A percentile compares a stretch with the other conserved stretches of the same genome.
phyloP scores from a whole-genome alignment of 2,329 filamentous ascomycete species.

The Cordyceps militaris region DNA sequence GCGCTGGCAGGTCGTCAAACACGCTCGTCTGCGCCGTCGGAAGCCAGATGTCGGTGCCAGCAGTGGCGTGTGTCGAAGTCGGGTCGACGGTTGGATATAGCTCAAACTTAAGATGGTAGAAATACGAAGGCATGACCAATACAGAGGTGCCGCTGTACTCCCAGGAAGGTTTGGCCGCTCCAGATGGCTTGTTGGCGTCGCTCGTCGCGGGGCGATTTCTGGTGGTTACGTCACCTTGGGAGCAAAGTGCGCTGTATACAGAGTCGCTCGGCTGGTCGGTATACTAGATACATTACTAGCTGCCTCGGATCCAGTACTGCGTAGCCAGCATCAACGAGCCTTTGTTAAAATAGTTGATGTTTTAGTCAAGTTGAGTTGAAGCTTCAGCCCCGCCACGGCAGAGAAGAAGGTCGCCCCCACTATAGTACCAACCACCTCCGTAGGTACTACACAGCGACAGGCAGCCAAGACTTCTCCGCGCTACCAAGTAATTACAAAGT shows the following conservation, averaged over 20 bases:
- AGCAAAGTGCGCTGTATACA: background rate
- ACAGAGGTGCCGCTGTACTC: background rate
- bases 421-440: background rate
- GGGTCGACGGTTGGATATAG: constrained; percentile 41
- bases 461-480: too few relatives aligned
- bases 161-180: background rate
- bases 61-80: constrained; percentile 27
- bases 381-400: background rate
- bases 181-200: background rate
- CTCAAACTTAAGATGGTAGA: constrained; percentile 61
- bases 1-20: constrained; percentile 49
- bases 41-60: constrained; percentile 37
- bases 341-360: background rate
- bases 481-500: too few relatives aligned
- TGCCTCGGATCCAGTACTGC: background rate
- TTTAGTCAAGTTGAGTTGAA: background rate
- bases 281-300: constrained; percentile 1
- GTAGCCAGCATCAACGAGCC: background rate
- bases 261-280: background rate
- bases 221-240: background rate
- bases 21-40: constrained; percentile 42
- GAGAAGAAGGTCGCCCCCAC: background rate
- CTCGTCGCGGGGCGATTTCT: background rate
- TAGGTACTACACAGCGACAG: background rate
- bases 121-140: constrained; percentile 51